phyloP scores from a whole-genome alignment of 139 green algal species.

The Tetradesmus lagerheimii region DNA sequence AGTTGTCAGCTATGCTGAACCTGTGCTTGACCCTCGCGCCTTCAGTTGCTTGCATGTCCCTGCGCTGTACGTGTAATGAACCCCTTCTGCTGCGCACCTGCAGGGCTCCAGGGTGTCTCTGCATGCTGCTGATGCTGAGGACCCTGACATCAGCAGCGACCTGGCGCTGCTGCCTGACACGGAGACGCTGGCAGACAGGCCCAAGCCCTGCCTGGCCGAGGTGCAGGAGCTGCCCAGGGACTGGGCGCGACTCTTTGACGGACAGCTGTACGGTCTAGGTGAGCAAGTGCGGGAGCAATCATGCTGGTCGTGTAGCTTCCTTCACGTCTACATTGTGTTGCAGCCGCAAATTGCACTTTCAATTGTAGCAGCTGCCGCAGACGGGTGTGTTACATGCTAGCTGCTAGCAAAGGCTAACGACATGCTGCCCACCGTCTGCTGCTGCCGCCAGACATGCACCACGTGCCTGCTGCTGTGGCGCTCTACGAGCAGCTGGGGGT shows the following conservation, averaged over 20 bases:
- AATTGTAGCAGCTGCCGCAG: too few relatives aligned
- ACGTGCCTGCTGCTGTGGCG: conserved; percentile 57
- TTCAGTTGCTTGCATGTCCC: too few relatives aligned
- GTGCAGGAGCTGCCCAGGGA: conserved; percentile 77
- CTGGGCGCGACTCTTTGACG: conserved; percentile 82
- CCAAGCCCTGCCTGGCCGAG: conserved; percentile 79
- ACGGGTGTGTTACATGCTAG: too few relatives aligned
- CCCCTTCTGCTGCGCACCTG: neutral
- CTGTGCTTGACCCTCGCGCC: too few relatives aligned
- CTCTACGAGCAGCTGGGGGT: conserved; percentile 80
- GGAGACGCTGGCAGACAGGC: conserved; percentile 74
- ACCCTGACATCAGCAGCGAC: conserved; percentile 78
- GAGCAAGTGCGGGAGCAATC: neutral
- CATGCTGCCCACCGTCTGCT: neutral
- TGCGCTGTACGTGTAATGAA: too few relatives aligned
- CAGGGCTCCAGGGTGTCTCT: conserved; percentile 68
- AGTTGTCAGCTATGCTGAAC: too few relatives aligned
- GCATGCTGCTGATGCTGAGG: conserved; percentile 74
- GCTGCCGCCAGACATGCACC: conserved; percentile 36
- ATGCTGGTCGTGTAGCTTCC: neutral
- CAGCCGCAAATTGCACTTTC: too few relatives aligned
- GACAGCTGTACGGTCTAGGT: conserved; percentile 69
- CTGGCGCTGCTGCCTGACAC: conserved; percentile 82
- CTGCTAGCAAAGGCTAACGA: too few relatives aligned
- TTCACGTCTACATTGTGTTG: too few relatives aligned